Evolutionary conservation across 2,329 filamentous ascomycete genomes (phyloP).

Genomic region (Talaromyces sp.): DNA sequence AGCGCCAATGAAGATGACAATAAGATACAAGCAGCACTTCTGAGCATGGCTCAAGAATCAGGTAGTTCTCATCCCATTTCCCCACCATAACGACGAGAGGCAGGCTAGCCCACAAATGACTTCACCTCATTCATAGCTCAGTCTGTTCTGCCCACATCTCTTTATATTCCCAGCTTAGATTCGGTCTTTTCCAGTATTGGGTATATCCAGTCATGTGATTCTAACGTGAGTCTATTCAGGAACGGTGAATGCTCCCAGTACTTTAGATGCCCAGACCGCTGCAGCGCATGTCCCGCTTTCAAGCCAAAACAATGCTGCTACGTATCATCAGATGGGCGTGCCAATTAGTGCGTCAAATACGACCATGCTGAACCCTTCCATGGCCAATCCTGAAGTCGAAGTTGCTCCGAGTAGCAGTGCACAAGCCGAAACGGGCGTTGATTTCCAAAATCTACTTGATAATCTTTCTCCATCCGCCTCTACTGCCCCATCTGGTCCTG

Average conservation of each 20-base stretch:
- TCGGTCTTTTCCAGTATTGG: neutral
- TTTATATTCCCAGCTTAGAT: neutral
- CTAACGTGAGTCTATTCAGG: slow-evolving; percentile 15
- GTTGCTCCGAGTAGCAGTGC: slow-evolving; percentile 21
- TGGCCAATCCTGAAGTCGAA: slow-evolving; percentile 16
- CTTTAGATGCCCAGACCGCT: slow-evolving; percentile 1
- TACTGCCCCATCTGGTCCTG: slow-evolving; percentile 28
- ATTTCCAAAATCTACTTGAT: slow-evolving; percentile 51
- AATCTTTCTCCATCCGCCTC: slow-evolving; percentile 43
- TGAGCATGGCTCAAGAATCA: slow-evolving; percentile 6
- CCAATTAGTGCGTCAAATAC: neutral
- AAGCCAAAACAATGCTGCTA: neutral
- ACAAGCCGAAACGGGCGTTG: slow-evolving; percentile 41
- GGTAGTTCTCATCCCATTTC: slow-evolving; percentile 14
- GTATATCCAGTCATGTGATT: neutral
- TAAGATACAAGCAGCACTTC: slow-evolving; percentile 1
- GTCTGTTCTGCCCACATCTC: neutral
- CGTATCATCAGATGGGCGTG: neutral
- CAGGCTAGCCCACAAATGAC: slow-evolving; percentile 2
- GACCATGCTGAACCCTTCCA: neutral
- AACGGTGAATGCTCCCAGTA: neutral
- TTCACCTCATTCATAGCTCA: neutral
- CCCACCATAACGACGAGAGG: neutral
- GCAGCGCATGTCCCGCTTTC: neutral
- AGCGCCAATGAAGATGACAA: neutral